Evolutionary conservation across 495 filamentous ascomycete species (phyloP), one percentile per base, ranked within the genome.

Genomic region (Achaetomiella virescens): DNA sequence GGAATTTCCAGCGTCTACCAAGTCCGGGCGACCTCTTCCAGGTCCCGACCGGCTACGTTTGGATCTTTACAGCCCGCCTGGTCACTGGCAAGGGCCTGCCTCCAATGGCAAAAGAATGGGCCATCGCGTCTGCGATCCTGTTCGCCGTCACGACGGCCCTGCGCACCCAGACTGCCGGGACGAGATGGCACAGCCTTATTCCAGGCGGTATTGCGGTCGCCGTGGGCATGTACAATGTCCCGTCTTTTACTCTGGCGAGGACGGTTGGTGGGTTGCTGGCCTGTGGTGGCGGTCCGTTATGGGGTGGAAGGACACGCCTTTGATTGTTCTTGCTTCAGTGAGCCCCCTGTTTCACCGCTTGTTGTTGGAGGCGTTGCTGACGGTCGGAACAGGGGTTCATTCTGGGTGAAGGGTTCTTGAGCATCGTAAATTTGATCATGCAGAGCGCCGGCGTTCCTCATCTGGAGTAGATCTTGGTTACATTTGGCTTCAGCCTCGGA

Each of bases 171-270:
- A 57, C 52, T 3, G 36, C 52, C 17, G 67, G 74, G 58, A 78
- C 69, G 58, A 65, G 55, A 27, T 82, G 79, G 82, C 75, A 80
- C 45, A 64, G 79, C 18, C 82, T 76, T 62, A 78, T 98, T 22
- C 93, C 93, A 0, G 91, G 93, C 2, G 93, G 93, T 1, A 97
- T 98, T 70, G 93, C 93, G 33, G 91, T 97, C 35, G 91, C 91
- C 37, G 89, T 96, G 78, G 91, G 93, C 27, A 98, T 98, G 82
- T 99, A 97, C 73, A 99, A 97, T 63, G 86, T 89, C 2, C 95
- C 95, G 0, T 93, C 89, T 0, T 99, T 99, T 62, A 97, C 95
- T 0, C 78, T 99, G 4, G 91, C 95, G 2, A 73, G 95, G 45
- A 86, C 89, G 2, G 85, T 90, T 11, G 95, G 95, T 8, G 95